Conservation (phyloP, 768 basidiomycete species). For the Mycena maculata region DNA sequence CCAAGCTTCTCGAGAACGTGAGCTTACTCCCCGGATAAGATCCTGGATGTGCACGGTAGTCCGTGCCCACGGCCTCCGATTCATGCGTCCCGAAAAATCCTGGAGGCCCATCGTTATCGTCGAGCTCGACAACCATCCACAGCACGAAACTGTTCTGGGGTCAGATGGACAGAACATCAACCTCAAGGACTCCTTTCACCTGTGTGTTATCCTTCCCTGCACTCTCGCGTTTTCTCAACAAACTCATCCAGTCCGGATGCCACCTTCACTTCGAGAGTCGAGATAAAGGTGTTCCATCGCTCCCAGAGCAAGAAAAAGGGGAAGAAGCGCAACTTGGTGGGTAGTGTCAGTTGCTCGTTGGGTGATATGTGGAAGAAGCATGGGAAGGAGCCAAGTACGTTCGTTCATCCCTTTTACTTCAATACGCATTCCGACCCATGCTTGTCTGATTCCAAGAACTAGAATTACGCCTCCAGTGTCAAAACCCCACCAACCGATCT, state of each 20-base stretch:
- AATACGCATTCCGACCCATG: not conserved
- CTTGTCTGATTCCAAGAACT: constrained; percentile 46
- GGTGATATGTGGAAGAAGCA: constrained; percentile 65
- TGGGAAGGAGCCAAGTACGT: constrained; percentile 58
- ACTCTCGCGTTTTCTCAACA: not conserved
- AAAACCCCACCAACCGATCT: constrained; percentile 45
- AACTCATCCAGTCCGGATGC: constrained; percentile 52
- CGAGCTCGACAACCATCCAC: constrained; percentile 62
- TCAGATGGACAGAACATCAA: constrained; percentile 80
- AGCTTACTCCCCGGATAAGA: constrained; percentile 13
- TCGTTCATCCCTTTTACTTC: not conserved
- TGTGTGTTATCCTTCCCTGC: constrained; percentile 52
- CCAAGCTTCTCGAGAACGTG: not conserved
- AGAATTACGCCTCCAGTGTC: constrained; percentile 60
- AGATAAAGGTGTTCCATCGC: constrained; percentile 68
- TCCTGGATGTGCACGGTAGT: constrained; percentile 49
- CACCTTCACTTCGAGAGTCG: constrained; percentile 53
- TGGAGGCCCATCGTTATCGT: constrained; percentile 77
- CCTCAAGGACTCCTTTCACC: constrained; percentile 59
- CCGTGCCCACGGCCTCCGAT: constrained; percentile 55
- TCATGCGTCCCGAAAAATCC: constrained; percentile 68
- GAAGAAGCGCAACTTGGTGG: constrained; percentile 67
- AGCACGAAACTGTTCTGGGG: constrained; percentile 69
- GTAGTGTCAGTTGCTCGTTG: constrained; percentile 60
- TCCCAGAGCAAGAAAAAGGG: constrained; percentile 73